Conservation (phyloP, 2,329 filamentous ascomycete genomes). For the Cordyceps cateniannulata region DNA sequence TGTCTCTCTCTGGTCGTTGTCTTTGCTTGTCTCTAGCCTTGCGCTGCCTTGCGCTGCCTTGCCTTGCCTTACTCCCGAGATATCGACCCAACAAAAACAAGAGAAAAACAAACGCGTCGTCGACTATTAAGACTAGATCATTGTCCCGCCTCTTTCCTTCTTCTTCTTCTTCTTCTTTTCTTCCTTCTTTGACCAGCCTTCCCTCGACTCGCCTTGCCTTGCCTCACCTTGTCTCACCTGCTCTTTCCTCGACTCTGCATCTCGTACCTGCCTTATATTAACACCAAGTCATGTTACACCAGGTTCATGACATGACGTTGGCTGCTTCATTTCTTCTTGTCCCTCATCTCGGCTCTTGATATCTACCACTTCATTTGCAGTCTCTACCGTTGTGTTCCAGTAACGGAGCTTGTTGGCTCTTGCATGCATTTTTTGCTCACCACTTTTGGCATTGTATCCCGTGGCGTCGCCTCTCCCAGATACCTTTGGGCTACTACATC, state of each 20-base stretch:
- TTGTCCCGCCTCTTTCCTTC: not conserved
- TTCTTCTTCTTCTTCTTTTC: not conserved
- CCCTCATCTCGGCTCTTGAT: not conserved
- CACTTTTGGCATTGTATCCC: not conserved
- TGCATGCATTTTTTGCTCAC: not conserved
- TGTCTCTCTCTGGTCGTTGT: not conserved
- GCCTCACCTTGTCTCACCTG: not conserved
- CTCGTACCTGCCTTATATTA: constrained; percentile 1
- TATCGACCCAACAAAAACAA: constrained; percentile 2
- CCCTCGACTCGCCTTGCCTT: not conserved
- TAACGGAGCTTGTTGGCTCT: not conserved
- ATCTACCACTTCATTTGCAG: not conserved
- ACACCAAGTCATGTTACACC: not conserved
- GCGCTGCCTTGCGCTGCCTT: no score
- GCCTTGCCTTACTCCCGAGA: not conserved
- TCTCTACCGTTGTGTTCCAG: constrained; percentile 4
- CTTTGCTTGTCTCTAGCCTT: not conserved
- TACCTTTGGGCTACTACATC: not conserved
- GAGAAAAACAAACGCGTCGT: not conserved
- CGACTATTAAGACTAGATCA: constrained; percentile 7
- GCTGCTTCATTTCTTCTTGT: not conserved
- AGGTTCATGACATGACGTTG: constrained; percentile 8
- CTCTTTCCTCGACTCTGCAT: not conserved
- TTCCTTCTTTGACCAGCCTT: not conserved
- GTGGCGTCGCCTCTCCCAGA: not conserved